Evolutionary conservation across 1,284 basidiomycete species (phyloP), one percentile per base, ranked within the genome.

Genomic region (Ganoderma sinense): DNA sequence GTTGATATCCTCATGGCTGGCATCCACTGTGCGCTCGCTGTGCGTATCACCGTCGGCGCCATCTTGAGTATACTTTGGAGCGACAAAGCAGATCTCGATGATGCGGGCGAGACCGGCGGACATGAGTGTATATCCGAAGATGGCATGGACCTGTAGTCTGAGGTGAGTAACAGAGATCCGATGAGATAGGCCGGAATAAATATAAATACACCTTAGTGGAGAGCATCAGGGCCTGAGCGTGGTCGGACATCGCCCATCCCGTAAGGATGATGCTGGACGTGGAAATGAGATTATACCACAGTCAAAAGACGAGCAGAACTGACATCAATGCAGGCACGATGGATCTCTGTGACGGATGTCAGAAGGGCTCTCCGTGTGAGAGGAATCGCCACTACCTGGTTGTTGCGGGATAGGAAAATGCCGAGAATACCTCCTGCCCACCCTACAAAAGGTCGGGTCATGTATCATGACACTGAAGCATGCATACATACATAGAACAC

Each of bases 161-260:
- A 31, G n/a, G 43, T 23, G 33, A 51, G 39, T 13, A 7, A 13
- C 14, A 4, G n/a, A n/a, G n/a, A 45, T 48, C 31, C 11, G 26
- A 4, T 45, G 2, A 20, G 45, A 39, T 10, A 18, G 0, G n/a
- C n/a, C 20, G 16, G 5, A 23, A 55, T 18, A 13, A 16, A n/a
- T 73, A 73, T 39, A 94, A 7, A 23, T 73, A 73, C 36, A 94
- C 93, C 83, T 91, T 92, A 2, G 94, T 94, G 0, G 94, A 95
- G 61, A 97, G 85, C 89, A 91, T 92, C 65, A 97, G 84, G 11
- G 88, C 90, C 83, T 98, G 97, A 2, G 89, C 89, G 75, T 98
- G 97, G 53, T 94, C 91, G 4, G 94, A 94, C 95, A 98, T 97
- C 0, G 94, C 97, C 93, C 95, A 98, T 2, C 97, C 97, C 0